A percentile compares a stretch with the other conserved stretches of the same genome.
These are phyloP conservation scores for Sarocladium kiliense DNA, from an alignment of 2,329 filamentous ascomycete species.

Conservation along the genomic window DNA sequence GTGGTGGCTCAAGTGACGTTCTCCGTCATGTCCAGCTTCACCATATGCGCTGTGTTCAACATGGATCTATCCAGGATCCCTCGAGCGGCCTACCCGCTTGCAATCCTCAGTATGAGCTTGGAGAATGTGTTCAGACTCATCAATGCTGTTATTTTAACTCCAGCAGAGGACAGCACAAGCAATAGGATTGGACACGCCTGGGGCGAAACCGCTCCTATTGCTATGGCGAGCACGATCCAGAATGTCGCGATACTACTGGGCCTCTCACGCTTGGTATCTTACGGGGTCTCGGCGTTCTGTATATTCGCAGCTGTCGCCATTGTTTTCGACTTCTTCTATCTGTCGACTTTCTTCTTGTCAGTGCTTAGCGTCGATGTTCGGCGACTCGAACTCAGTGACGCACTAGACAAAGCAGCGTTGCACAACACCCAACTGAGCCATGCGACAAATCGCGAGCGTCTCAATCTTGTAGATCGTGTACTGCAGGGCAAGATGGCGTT, in stretches of 20 bases:
- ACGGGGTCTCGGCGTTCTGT: conserved; percentile 70
- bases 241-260: conserved; percentile 62
- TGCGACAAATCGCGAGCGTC: conserved; percentile 10
- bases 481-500: conserved; percentile 59
- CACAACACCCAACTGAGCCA: conserved; percentile 25
- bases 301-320: conserved; percentile 71
- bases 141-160: conserved; percentile 69
- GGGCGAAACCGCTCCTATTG: conserved; percentile 66
- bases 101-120: conserved; percentile 70
- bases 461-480: conserved; percentile 54
- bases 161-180: conserved; percentile 62
- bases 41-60: conserved; percentile 69
- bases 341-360: conserved; percentile 74
- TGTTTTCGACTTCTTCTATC: conserved; percentile 71
- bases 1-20: conserved; percentile 65
- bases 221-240: conserved; percentile 61
- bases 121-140: conserved; percentile 77
- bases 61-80: conserved; percentile 73
- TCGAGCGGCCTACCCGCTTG: conserved; percentile 67
- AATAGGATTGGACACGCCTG: conserved; percentile 68
- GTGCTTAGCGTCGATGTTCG: conserved; percentile 76
- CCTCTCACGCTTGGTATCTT: conserved; percentile 62
- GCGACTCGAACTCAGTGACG: conserved; percentile 69
- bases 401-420: conserved; percentile 53
- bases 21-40: conserved; percentile 74